phyloP scores from a whole-genome alignment of 805 yeast species.

The Pachysolen tannophilus region DNA sequence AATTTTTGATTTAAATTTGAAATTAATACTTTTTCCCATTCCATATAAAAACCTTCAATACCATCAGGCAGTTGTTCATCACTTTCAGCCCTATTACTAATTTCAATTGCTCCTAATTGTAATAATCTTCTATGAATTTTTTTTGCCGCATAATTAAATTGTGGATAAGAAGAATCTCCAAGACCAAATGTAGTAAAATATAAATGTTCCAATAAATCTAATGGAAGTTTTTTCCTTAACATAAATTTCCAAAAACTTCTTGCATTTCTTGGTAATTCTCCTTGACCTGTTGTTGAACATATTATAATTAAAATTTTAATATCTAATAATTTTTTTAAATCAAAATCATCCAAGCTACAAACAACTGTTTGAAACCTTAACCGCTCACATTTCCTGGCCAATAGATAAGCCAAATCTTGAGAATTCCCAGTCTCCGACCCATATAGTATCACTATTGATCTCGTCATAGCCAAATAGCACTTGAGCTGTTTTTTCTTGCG shows the following conservation, averaged over 20 bases:
- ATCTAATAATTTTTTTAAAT: constrained; percentile 43
- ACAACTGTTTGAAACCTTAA: constrained; percentile 40
- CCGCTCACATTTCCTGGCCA: constrained; percentile 49
- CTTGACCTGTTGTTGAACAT: constrained; percentile 93
- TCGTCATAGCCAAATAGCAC: constrained; percentile 9
- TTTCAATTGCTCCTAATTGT: constrained; percentile 76
- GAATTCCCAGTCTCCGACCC: constrained; percentile 94
- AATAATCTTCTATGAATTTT: constrained; percentile 70
- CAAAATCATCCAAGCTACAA: constrained; percentile 51
- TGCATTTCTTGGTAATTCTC: constrained; percentile 79
- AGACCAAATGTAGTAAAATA: constrained; percentile 73
- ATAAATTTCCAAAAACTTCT: constrained; percentile 68
- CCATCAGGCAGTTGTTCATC: constrained; percentile 82
- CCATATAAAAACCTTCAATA: constrained; percentile 64
- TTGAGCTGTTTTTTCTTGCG: neutral
- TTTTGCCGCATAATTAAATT: constrained; percentile 80
- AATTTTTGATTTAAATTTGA: constrained; percentile 22
- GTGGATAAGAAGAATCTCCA: constrained; percentile 89
- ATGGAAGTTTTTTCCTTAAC: constrained; percentile 55
- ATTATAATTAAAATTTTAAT: constrained; percentile 43
- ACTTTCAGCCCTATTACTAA: constrained; percentile 74
- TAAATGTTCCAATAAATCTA: constrained; percentile 51
- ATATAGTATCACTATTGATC: constrained; percentile 54
- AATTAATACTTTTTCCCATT: constrained; percentile 55
- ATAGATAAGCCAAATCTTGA: constrained; percentile 68